phyloP scores from a whole-genome alignment of 2,329 filamentous ascomycete genomes.

The Fusarium sambucinum region DNA sequence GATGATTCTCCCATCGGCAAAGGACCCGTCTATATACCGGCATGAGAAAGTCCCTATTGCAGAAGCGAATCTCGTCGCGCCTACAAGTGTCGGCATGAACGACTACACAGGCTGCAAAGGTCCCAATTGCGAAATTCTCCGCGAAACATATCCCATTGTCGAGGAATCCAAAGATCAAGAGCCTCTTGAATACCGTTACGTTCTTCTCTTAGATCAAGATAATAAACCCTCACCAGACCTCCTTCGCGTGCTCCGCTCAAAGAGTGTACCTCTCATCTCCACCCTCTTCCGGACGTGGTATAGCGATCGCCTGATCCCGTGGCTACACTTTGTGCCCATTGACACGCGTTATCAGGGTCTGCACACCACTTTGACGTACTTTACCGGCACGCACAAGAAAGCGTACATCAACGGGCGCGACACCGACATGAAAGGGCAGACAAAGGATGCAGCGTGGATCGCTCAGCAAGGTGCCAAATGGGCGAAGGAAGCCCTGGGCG shows the following conservation, averaged over 20 bases:
- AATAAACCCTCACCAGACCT: constrained; percentile 72
- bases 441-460: constrained; percentile 71
- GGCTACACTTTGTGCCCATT: constrained; percentile 84
- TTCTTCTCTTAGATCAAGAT: constrained; percentile 79
- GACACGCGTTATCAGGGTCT: constrained; percentile 79
- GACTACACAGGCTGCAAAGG: constrained; percentile 68
- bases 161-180: constrained; percentile 57
- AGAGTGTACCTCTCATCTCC: constrained; percentile 76
- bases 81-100: constrained; percentile 70
- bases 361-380: constrained; percentile 81
- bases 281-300: constrained; percentile 85
- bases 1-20: constrained; percentile 66
- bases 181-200: constrained; percentile 75
- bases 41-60: constrained; percentile 67
- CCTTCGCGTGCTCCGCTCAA: constrained; percentile 73
- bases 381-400: constrained; percentile 67
- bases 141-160: constrained; percentile 50
- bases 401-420: constrained; percentile 59
- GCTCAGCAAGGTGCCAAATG: constrained; percentile 74
- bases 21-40: constrained; percentile 57
- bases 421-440: constrained; percentile 61
- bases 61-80: constrained; percentile 66
- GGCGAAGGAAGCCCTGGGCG: constrained; percentile 71
- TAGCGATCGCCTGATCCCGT: constrained; percentile 77
- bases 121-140: constrained; percentile 51